Evolutionary conservation across 441 rosid species (phyloP).

Genomic region (Erodium trifolium): DNA sequence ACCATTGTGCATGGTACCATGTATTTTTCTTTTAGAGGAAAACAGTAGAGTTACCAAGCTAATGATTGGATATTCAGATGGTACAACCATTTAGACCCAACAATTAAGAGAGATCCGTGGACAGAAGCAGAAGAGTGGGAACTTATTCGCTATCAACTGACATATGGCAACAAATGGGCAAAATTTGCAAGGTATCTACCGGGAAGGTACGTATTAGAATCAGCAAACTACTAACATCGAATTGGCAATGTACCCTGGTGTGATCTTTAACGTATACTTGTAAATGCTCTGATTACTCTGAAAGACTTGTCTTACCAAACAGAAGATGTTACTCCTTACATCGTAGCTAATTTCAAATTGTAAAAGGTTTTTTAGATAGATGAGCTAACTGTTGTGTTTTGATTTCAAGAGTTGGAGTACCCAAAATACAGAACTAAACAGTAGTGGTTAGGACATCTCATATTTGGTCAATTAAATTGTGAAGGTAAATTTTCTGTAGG

Average conservation of each 20-base stretch:
- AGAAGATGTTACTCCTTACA: not conserved
- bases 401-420: not conserved
- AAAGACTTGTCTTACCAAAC: not conserved
- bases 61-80: constrained; percentile 21
- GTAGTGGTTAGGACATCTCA: not conserved
- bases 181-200: constrained; percentile 26
- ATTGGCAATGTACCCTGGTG: not conserved
- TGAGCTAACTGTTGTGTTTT: not conserved
- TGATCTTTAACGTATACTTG: not conserved
- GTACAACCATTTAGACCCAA: constrained; percentile 29
- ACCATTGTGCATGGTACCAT: not conserved
- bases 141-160: constrained; percentile 19
- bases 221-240: not conserved
- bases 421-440: not conserved
- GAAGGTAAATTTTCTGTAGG: not conserved
- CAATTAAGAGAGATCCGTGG: constrained; percentile 25
- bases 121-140: constrained; percentile 24
- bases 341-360: not conserved
- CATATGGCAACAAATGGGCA: constrained; percentile 28
- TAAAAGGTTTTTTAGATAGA: not conserved
- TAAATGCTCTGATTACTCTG: not conserved
- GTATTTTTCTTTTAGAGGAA: not conserved
- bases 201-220: constrained; percentile 24
- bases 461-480: not conserved
- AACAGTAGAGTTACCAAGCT: constrained; percentile 4